A percentile compares a stretch with the other conserved stretches of the same genome.
Conservation (phyloP, 2,329 filamentous ascomycete species). For the Xylariaceae sp. region DNA sequence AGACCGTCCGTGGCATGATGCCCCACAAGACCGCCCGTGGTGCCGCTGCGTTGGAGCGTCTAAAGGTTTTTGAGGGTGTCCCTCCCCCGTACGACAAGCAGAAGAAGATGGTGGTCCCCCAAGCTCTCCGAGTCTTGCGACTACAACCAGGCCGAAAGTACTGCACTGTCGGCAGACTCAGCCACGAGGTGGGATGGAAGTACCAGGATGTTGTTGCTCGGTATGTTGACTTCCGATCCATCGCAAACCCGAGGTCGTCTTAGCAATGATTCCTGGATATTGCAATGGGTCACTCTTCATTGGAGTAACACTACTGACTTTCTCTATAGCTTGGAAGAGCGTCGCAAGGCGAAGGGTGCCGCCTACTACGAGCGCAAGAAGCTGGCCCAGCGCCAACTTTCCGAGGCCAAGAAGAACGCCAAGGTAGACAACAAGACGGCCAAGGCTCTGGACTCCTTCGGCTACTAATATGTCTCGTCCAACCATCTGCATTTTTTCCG, state of each 20-base stretch:
- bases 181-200: slow-evolving; percentile 99
- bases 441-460: slow-evolving; percentile 85
- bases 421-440: slow-evolving; percentile 85
- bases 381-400: slow-evolving; percentile 86
- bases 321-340: slow-evolving; percentile 87
- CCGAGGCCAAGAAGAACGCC: slow-evolving; percentile 91
- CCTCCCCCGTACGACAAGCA: slow-evolving; percentile 99
- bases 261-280: neutral
- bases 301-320: slow-evolving; percentile 25
- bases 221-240: slow-evolving; percentile 61
- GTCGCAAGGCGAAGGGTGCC: slow-evolving; percentile 98
- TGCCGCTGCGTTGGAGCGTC: slow-evolving; percentile 93
- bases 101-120: slow-evolving; percentile 99
- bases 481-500: slow-evolving; percentile 39
- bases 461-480: slow-evolving; percentile 71
- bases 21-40: slow-evolving; percentile 99
- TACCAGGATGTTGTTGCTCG: slow-evolving; percentile 99
- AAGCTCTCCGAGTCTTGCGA: slow-evolving; percentile 94
- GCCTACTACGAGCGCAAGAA: slow-evolving; percentile 99
- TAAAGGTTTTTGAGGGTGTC: slow-evolving; percentile 99
- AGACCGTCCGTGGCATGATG: slow-evolving; percentile 99
- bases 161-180: slow-evolving; percentile 97
- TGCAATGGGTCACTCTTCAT: neutral
- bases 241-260: neutral
- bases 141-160: slow-evolving; percentile 99